phyloP scores from a whole-genome alignment of 495 filamentous ascomycete species.

The Cetradonia linearis region DNA sequence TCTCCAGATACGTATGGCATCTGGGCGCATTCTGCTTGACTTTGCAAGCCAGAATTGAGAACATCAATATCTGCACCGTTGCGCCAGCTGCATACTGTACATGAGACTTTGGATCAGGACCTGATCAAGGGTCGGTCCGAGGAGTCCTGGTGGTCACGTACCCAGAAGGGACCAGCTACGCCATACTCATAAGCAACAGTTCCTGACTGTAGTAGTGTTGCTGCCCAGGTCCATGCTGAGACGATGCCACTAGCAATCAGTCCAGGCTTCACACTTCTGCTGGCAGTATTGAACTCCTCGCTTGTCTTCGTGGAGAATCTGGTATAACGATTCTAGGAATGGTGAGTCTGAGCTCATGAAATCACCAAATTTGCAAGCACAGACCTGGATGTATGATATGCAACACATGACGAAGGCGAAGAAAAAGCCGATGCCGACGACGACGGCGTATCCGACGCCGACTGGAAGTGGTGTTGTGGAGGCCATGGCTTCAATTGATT shows the following conservation, averaged over 20 bases:
- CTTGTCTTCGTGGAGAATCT: slow-evolving; percentile 35
- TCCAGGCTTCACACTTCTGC: slow-evolving; percentile 38
- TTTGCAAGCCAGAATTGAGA: slow-evolving; percentile 35
- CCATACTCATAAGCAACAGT: slow-evolving; percentile 43
- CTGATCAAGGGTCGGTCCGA: background rate
- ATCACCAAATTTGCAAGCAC: background rate
- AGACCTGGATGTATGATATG: slow-evolving; percentile 30
- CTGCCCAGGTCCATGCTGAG: slow-evolving; percentile 38
- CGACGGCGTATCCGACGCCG: slow-evolving; percentile 34
- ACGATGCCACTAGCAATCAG: slow-evolving; percentile 42
- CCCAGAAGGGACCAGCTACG: slow-evolving; percentile 39
- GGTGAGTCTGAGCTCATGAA: background rate
- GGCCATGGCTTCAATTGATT: background rate
- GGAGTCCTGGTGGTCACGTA: background rate
- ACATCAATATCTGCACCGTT: slow-evolving; percentile 38
- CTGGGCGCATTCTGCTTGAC: slow-evolving; percentile 35
- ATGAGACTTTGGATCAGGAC: background rate
- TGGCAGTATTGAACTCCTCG: slow-evolving; percentile 44
- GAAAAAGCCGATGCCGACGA: slow-evolving; percentile 40
- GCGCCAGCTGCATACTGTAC: slow-evolving; percentile 31
- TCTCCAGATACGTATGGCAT: slow-evolving; percentile 35
- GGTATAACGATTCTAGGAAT: slow-evolving; percentile 39
- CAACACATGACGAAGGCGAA: slow-evolving; percentile 38
- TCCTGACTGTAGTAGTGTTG: slow-evolving; percentile 36
- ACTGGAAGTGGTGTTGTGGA: slow-evolving; percentile 14